A percentile compares a stretch with the other conserved stretches of the same genome.
Evolutionary conservation across 306 rosid species (phyloP).

Genomic region (Dryas drummondii): DNA sequence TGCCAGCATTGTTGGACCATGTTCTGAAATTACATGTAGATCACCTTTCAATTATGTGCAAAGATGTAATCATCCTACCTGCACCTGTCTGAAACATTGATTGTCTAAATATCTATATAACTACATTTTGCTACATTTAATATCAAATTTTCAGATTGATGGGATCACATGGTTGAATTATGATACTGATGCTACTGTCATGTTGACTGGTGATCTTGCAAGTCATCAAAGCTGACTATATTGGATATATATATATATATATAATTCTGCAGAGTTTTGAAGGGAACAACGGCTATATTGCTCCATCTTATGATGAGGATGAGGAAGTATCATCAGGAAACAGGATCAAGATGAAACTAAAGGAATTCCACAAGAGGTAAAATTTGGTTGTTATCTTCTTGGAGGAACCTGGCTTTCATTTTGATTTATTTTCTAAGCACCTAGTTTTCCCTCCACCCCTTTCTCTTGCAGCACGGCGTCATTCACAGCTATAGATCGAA

Average conservation of each 20-base stretch:
- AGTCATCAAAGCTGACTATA: conserved; percentile 12
- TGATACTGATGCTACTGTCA: conserved; percentile 1
- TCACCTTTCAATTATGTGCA: neutral
- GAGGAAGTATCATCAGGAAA: conserved; percentile 80
- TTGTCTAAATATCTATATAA: neutral
- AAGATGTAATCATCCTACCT: neutral
- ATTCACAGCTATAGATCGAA: conserved; percentile 84
- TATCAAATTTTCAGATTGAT: neutral
- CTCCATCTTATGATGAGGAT: conserved; percentile 75
- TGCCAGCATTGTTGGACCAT: neutral
- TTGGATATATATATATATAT: conserved; percentile 12
- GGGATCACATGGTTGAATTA: neutral
- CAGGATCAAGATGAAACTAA: conserved; percentile 89
- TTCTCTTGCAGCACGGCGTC: conserved; percentile 68
- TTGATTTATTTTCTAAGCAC: conserved; percentile 9
- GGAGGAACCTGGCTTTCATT: conserved; percentile 7
- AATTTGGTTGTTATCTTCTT: neutral
- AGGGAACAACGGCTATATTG: conserved; percentile 63
- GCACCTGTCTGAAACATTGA: neutral
- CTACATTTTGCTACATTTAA: neutral
- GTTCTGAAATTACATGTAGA: neutral
- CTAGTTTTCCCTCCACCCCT: conserved; percentile 10
- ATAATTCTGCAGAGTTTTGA: conserved; percentile 41
- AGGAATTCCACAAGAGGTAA: conserved; percentile 89
- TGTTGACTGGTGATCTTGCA: conserved; percentile 3